Conservation (phyloP, 257 asterid species). For the Solanum sejunctum region DNA sequence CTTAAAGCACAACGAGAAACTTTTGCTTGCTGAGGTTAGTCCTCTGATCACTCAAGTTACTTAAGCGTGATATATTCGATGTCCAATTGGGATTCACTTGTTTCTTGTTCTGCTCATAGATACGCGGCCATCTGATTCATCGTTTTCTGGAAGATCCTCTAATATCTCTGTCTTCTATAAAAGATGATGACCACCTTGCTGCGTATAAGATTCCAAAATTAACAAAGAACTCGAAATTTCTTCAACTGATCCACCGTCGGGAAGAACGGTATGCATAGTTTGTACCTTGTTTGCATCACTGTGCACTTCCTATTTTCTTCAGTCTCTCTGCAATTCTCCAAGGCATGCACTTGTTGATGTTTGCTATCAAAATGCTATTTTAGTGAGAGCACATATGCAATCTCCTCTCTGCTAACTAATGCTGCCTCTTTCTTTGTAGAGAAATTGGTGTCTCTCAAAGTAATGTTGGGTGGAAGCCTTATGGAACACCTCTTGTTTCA, state of each 20-base stretch:
- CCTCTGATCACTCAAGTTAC: not conserved
- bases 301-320: not conserved
- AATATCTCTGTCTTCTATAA: conserved; percentile 62
- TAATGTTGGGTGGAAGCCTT: conserved; percentile 79
- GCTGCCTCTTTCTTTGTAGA: conserved; percentile 30
- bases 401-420: not conserved
- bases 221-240: conserved; percentile 64
- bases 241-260: conserved; percentile 89
- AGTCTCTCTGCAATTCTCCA: not conserved
- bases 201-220: conserved; percentile 85
- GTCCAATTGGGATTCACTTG: not conserved
- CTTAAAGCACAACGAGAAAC: conserved; percentile 73
- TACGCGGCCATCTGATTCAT: conserved; percentile 83
- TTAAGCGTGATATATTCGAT: not conserved
- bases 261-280: conserved; percentile 71
- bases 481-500: conserved; percentile 97
- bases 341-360: not conserved
- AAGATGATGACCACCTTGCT: conserved; percentile 90
- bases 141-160: conserved; percentile 89
- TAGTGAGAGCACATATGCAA: not conserved
- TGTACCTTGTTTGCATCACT: not conserved
- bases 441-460: conserved; percentile 67
- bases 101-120: conserved; percentile 33
- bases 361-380: not conserved
- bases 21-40: conserved; percentile 93